Evolutionary conservation across 2,329 filamentous ascomycete species (phyloP).

Genomic region (Neofusicoccum sp.): DNA sequence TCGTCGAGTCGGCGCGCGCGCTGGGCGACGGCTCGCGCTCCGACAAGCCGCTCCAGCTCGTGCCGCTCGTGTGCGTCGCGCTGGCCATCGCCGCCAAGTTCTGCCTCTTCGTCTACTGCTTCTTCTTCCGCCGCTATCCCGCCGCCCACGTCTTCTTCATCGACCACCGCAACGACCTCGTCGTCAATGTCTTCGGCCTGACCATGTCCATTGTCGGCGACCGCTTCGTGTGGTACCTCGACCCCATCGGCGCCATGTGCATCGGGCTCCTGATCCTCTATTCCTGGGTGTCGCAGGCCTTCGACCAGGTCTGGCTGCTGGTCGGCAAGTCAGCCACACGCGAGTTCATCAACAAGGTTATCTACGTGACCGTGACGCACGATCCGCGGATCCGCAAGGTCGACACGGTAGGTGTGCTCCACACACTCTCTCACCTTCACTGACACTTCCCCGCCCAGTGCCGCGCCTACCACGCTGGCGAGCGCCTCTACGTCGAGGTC

Average conservation of each 20-base stretch:
- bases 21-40: constrained; percentile 50
- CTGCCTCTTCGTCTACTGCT: constrained; percentile 58
- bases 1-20: constrained; percentile 61
- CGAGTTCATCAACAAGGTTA: constrained; percentile 59
- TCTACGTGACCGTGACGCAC: constrained; percentile 60
- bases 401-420: constrained; percentile 48
- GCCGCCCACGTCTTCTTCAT: constrained; percentile 61
- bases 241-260: constrained; percentile 62
- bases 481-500: constrained; percentile 64
- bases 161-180: constrained; percentile 61
- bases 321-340: constrained; percentile 64
- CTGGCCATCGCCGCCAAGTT: constrained; percentile 58
- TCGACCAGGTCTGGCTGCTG: constrained; percentile 64
- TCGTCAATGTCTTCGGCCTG: constrained; percentile 59
- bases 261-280: constrained; percentile 64
- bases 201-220: constrained; percentile 59
- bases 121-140: constrained; percentile 56
- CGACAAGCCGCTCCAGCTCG: constrained; percentile 51
- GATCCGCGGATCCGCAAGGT: constrained; percentile 59
- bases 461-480: constrained; percentile 63
- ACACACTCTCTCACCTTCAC: too few relatives aligned
- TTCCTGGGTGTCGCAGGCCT: constrained; percentile 63
- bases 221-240: constrained; percentile 60
- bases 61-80: constrained; percentile 59
- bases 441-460: constrained; percentile 38